Evolutionary conservation across 176 grass and related monocot species (phyloP).

Genomic region (Bromus sterilis): DNA sequence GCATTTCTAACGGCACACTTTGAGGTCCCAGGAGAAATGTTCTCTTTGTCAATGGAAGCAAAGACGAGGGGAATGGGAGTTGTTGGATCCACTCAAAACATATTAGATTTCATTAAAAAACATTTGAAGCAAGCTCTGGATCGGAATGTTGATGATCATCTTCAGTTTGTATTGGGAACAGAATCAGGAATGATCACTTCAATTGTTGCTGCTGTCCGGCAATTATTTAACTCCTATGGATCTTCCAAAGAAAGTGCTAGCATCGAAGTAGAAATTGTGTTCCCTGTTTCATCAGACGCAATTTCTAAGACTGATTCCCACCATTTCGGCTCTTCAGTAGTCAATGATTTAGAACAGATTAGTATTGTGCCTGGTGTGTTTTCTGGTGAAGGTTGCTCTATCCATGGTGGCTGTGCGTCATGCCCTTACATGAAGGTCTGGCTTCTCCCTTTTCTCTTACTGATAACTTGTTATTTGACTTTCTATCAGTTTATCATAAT

Average conservation of each 20-base stretch:
- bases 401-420: slow-evolving; percentile 90
- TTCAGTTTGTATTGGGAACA: slow-evolving; percentile 94
- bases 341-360: slow-evolving; percentile 42
- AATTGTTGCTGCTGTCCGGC: slow-evolving; percentile 67
- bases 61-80: slow-evolving; percentile 91
- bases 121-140: slow-evolving; percentile 65
- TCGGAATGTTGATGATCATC: slow-evolving; percentile 65
- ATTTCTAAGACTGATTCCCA: slow-evolving; percentile 54
- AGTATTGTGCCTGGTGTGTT: slow-evolving; percentile 76
- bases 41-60: slow-evolving; percentile 95
- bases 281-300: slow-evolving; percentile 91
- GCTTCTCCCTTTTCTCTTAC: background rate
- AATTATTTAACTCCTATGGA: slow-evolving; percentile 44
- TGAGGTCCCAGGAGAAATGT: slow-evolving; percentile 99
- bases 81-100: slow-evolving; percentile 92
- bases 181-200: slow-evolving; percentile 98
- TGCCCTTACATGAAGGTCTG: slow-evolving; percentile 99
- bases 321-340: slow-evolving; percentile 19
- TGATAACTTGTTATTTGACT: background rate
- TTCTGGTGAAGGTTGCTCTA: slow-evolving; percentile 90
- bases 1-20: slow-evolving; percentile 94
- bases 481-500: slow-evolving; percentile 2
- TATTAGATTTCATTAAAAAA: slow-evolving; percentile 85
- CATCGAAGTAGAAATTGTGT: slow-evolving; percentile 92
- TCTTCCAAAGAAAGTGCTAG: slow-evolving; percentile 37